Base-by-base conservation (phyloP, 495 filamentous ascomycete genomes). In the Chaetomium cochliodes region DNA sequence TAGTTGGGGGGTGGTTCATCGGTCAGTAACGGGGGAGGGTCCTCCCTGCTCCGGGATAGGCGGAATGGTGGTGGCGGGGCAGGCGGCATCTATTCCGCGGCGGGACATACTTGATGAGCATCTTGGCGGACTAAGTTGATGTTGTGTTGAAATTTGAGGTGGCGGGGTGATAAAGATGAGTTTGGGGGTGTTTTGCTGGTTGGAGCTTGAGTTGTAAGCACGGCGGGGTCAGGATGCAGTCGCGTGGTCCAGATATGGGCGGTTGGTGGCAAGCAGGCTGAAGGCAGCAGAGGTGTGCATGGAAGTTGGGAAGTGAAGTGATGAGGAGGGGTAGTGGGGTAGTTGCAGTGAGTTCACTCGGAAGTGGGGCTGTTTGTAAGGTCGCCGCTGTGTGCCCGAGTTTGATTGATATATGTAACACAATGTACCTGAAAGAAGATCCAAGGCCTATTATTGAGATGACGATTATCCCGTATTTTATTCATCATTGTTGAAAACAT, bases 31-130 rank as follows among this genome's bases (percentile, higher is more conserved):
- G 33, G 26, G 22, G 22, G 33, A 12, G 33, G 33, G 33, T 37
- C 8, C 33, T 37, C 33, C 33, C 33, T 37, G 33, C 6, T 30
- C 33, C 33, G 33, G 33, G 33, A 37, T 37, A 37, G 33, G 33
- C 33, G 33, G 33, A 8, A 37, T 37, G 9, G 9, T 37, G 33
- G 33, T 37, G 33, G 33, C 33, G 33, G 33, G 33, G 33, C 3
- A 37, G 33, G 33, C 33, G 33, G 33, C 33, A 37, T 37, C 33
- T 1, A 37, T 37, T 9, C 33, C 33, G 33, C 33, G 33, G 33
- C 33, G 33, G 33, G 33, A 37, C 55, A 13, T 65, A 67, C 67
- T 69, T 69, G 59, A 69, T 65, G 37, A 69, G 66, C 66, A 68
- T 68, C 41, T 68, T 65, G 62, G 47, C 47, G 42, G 42, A 30